Evolutionary conservation across 2,329 filamentous ascomycete species (phyloP), one percentile per base, ranked within the genome.

Genomic region (Sclerotinia subarctica): DNA sequence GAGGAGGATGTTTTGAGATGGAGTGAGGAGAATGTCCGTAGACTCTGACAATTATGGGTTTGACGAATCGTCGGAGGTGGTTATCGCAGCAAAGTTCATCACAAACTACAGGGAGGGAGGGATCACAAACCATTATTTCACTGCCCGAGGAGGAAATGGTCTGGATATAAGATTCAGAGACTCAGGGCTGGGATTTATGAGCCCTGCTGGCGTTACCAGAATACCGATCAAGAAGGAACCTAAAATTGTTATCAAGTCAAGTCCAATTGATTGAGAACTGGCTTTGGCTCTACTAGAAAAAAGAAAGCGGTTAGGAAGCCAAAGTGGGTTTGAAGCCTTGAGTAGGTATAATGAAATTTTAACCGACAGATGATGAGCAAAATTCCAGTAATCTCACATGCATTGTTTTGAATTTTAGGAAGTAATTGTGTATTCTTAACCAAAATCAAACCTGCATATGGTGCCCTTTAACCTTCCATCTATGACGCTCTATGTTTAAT

Each of bases 1-100:
- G 65, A 63, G 29, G 57, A 53, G 57, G 65, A 67, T 26, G 42
- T 67, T 26, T 54, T 67, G 6, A 38, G 38, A 44, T 67, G 57
- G 65, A 32, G 26, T 63, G 6, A 63, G 65, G 24, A n/a, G 26
- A 19, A 44, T 54, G 21, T 38, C 59, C 1, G 10, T 63, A 26
- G 38, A 63, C 11, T 63, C 59, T 26, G 59, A 51, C 11, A 21
- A 35, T 24, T 63, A 63, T 38, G 59, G n/a, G 15, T 63, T 32
- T 26, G 32, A 51, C 32, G 46, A 63, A 24, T 21, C 7, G 1
- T 51, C 59, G 7, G 59, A 49, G 21, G 59, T 26, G 15, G n/a
- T 63, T 38, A 38, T 63, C 38, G 46, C 17, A 21, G 47, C 46
- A 3, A 2, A 8, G 26, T 63, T 51, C 15, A 63, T 63, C n/a